Evolutionary conservation across 148 eudicot species (phyloP).

Genomic region (Diospyros lotus): DNA sequence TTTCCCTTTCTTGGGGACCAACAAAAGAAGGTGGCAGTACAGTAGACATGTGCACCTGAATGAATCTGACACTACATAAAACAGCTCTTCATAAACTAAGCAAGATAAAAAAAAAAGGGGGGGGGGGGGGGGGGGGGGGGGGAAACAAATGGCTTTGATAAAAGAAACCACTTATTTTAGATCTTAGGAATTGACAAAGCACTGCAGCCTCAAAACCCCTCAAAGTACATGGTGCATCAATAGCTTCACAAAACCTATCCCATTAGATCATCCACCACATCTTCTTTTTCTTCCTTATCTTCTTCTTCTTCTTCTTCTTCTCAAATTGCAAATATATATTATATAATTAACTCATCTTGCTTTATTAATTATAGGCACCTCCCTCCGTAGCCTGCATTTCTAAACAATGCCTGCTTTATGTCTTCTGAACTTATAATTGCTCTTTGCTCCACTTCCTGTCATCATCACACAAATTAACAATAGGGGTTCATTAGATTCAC

Average conservation of each 20-base stretch:
- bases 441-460: slow-evolving; percentile 55
- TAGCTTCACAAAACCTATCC: slow-evolving; percentile 2
- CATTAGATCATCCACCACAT: slow-evolving; percentile 6
- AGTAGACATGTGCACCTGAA: slow-evolving; percentile 12
- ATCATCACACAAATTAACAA: neutral
- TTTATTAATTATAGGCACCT: slow-evolving; percentile 43
- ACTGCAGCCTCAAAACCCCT: slow-evolving; percentile 6
- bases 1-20: neutral
- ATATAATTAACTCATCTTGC: too few relatives aligned
- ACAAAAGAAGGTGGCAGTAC: slow-evolving; percentile 3
- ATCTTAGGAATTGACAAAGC: neutral
- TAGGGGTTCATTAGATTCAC: neutral
- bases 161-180: slow-evolving; percentile 8
- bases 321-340: neutral
- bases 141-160: neutral
- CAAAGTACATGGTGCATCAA: neutral
- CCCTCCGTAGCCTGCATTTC: slow-evolving; percentile 91
- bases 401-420: slow-evolving; percentile 67
- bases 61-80: slow-evolving; percentile 5
- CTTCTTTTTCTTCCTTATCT: too few relatives aligned
- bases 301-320: neutral
- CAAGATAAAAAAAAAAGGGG: too few relatives aligned
- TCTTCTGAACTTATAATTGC: slow-evolving; percentile 54
- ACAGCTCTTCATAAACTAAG: neutral
- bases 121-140: too few relatives aligned